Evolutionary conservation across 306 rosid genomes (phyloP).

Genomic region (Vigna unguiculata): DNA sequence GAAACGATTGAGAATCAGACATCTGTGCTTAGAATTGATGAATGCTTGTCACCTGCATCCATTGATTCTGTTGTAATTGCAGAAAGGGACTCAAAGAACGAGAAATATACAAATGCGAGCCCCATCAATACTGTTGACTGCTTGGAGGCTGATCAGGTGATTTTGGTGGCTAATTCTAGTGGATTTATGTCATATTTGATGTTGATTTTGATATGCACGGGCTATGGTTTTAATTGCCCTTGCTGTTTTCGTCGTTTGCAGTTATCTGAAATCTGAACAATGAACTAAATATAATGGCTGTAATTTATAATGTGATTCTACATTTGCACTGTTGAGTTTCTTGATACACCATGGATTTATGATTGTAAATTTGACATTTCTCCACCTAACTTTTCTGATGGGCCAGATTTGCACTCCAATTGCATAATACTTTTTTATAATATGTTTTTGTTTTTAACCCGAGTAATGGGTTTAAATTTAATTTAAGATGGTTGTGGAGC

Average conservation of each 20-base stretch:
- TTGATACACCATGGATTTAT: background rate
- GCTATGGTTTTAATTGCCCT: slow-evolving; percentile 6
- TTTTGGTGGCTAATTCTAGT: slow-evolving; percentile 12
- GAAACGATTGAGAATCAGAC: slow-evolving; percentile 71
- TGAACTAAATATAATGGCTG: slow-evolving; percentile 1
- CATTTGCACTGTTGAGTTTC: background rate
- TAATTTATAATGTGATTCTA: slow-evolving; percentile 28
- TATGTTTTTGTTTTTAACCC: background rate
- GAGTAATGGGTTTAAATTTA: slow-evolving; percentile 5
- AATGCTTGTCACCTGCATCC: slow-evolving; percentile 83
- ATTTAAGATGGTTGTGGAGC: slow-evolving; percentile 8
- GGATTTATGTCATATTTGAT: background rate
- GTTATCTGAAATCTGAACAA: slow-evolving; percentile 21
- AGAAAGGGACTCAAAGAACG: slow-evolving; percentile 80
- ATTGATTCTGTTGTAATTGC: slow-evolving; percentile 89
- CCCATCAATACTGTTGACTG: slow-evolving; percentile 73
- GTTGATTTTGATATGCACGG: background rate
- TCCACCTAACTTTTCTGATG: background rate
- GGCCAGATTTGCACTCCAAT: background rate
- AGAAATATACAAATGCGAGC: slow-evolving; percentile 61
- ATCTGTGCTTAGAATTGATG: slow-evolving; percentile 71
- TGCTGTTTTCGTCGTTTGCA: background rate
- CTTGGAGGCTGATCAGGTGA: slow-evolving; percentile 87
- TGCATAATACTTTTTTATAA: slow-evolving; percentile 1
- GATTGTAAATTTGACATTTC: slow-evolving; percentile 28